phyloP scores from a whole-genome alignment of 768 basidiomycete species.

The Boletus sensibilis region DNA sequence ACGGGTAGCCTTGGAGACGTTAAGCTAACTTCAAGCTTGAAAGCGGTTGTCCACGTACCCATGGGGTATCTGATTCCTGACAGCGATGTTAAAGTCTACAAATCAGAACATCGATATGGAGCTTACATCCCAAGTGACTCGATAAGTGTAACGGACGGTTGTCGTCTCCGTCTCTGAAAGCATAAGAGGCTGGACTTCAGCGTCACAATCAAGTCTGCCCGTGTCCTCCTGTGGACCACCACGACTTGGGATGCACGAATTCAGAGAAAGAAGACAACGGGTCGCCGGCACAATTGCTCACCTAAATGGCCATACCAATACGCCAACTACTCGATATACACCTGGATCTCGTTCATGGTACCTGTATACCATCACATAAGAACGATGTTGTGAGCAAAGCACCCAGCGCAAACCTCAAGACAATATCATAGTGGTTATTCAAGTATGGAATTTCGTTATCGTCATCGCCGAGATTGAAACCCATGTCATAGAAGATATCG shows the following conservation, averaged over 20 bases:
- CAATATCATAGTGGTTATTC: constrained; percentile 92
- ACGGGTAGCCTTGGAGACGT: constrained; percentile 69
- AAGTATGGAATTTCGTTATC: constrained; percentile 67
- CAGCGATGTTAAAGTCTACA: constrained; percentile 2
- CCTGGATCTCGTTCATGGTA: constrained; percentile 74
- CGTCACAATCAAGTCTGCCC: constrained; percentile 51
- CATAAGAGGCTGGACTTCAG: constrained; percentile 46
- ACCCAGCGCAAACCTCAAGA: constrained; percentile 53
- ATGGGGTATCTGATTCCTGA: constrained; percentile 82
- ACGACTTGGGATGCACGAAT: constrained; percentile 41
- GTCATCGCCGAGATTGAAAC: constrained; percentile 86
- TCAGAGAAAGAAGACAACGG: constrained; percentile 1
- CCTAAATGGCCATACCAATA: constrained; percentile 78
- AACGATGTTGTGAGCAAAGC: neutral
- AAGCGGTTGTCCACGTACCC: constrained; percentile 44
- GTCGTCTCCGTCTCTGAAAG: constrained; percentile 62
- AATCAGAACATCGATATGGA: neutral
- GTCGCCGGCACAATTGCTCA: constrained; percentile 11
- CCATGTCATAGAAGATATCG: constrained; percentile 91
- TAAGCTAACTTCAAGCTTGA: neutral
- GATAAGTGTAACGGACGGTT: constrained; percentile 80
- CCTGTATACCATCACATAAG: constrained; percentile 39
- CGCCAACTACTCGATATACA: constrained; percentile 87
- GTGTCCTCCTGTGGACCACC: constrained; percentile 54
- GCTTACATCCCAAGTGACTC: constrained; percentile 81